Evolutionary conservation across 1,284 basidiomycete genomes (phyloP), one percentile per base, ranked within the genome.

Genomic region (Naganishia cerealis): DNA sequence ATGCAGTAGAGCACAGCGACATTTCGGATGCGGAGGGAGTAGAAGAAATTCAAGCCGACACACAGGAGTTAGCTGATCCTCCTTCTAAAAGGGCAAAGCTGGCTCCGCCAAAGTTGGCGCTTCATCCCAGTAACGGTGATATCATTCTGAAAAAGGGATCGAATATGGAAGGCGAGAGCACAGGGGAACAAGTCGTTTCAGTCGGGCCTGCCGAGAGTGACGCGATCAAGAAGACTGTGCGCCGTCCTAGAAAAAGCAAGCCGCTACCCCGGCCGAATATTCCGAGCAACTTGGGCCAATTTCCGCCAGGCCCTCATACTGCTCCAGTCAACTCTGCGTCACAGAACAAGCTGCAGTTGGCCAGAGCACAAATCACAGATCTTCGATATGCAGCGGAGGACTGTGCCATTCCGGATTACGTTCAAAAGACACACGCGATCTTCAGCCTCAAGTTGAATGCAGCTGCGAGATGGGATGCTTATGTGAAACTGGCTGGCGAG

Each of bases 361-460:
- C 61, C 4, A 63, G 54, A 36, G 53, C 61, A n/a, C 61, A 63
- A 29, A 53, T 63, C 7, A 26, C 42, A 15, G 38, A 52, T 24
- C 36, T 63, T 15, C 61, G 61, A 24, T 63, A 63, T 29, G 61
- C 61, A 33, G 61, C 61, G 4, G 61, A 50, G 6, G 61, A 63
- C 13, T 43, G 38, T 39, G 29, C n/a, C 18, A 54, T 63, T 6
- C 36, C 7, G 21, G 26, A 63, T 42, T 63, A 63, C 29, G 38
- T 38, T 2, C 21, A 15, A 18, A 52, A 52, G n/a, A 39, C 54
- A 13, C 38, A 53, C 15, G 24, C 38, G 4, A 54, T 63, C 36
- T 40, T 63, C 12, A 43, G 48, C 29, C 33, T 52, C 15, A 50
- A 42, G 3, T 1, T 54, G 48, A 40, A 26, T 39, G 50, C 61